Evolutionary conservation across 2,329 filamentous ascomycete genomes (phyloP).

Genomic region (Tolypocladium ophioglossoides): DNA sequence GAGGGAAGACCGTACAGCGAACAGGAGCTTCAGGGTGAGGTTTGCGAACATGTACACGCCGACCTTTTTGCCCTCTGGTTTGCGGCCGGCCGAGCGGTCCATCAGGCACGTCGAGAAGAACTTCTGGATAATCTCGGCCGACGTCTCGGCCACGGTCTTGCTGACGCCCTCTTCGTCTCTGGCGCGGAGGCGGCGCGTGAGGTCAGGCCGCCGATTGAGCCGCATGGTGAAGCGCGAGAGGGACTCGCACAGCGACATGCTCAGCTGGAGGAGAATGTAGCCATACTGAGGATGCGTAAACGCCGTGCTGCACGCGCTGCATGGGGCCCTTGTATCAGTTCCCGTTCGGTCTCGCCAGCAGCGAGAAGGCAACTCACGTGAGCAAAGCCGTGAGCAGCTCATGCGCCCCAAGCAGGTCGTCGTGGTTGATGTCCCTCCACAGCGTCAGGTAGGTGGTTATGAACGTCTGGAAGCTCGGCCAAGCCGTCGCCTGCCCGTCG

Average conservation of each 20-base stretch:
- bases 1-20: conserved; percentile 47
- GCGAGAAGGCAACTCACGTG: conserved; percentile 43
- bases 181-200: conserved; percentile 56
- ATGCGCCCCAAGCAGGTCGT: conserved; percentile 66
- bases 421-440: conserved; percentile 68
- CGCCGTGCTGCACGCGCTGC: conserved; percentile 71
- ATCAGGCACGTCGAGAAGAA: conserved; percentile 86
- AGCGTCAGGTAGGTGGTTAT: conserved; percentile 74
- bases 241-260: conserved; percentile 70
- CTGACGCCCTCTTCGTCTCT: conserved; percentile 54
- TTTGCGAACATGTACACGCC: conserved; percentile 92
- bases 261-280: conserved; percentile 70
- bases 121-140: conserved; percentile 80
- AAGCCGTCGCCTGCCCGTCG: conserved; percentile 55
- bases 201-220: conserved; percentile 68
- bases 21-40: conserved; percentile 77
- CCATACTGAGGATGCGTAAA: conserved; percentile 72
- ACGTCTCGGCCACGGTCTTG: conserved; percentile 73
- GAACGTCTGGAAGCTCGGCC: conserved; percentile 70
- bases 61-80: conserved; percentile 72
- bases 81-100: conserved; percentile 59
- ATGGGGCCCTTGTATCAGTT: background rate
- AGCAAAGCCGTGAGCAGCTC: conserved; percentile 62
- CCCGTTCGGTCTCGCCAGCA: background rate
- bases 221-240: conserved; percentile 76